Percentiles rank a stretch among this genome's conserved stretches.
These are phyloP conservation scores for Amaranthus palmeri DNA, from an alignment of 148 eudicot species.

Conservation along the genomic window DNA sequence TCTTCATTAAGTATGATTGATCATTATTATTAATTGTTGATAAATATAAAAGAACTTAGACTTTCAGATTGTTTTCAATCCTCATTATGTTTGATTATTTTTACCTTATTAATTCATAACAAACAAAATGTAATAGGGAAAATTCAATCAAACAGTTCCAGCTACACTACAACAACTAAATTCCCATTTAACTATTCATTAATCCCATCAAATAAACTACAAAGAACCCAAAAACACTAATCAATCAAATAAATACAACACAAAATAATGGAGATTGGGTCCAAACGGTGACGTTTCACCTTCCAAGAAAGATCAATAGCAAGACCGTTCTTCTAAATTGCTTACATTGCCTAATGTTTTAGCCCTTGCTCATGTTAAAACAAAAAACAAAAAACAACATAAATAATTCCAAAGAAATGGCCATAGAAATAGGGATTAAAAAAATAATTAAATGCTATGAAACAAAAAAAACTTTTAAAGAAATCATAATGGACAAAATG, in stretches of 20 bases:
- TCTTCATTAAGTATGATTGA: too few species aligned
- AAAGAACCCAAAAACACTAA: not conserved
- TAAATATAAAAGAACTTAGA: too few species aligned
- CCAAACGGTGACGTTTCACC: conserved; percentile 24
- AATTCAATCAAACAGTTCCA: not conserved
- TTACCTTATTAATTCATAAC: too few species aligned
- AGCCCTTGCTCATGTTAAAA: conserved; percentile 85
- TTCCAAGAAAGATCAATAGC: not conserved
- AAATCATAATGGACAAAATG: too few species aligned
- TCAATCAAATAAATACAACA: not conserved
- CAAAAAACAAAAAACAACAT: too few species aligned
- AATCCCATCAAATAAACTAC: not conserved
- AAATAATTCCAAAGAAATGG: too few species aligned
- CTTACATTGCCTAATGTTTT: conserved; percentile 83
- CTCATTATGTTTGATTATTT: too few species aligned
- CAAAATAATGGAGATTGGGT: conserved; percentile 11
- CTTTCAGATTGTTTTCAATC: too few species aligned
- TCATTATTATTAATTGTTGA: too few species aligned
- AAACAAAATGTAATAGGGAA: not conserved
- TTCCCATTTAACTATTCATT: not conserved
- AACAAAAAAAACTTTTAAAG: too few species aligned
- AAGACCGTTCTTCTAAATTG: conserved; percentile 37
- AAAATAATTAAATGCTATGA: too few species aligned
- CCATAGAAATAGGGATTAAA: too few species aligned
- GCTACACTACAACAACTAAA: not conserved